phyloP scores from a whole-genome alignment of 2,329 filamentous ascomycete species.

The Sclerotinia minor region DNA sequence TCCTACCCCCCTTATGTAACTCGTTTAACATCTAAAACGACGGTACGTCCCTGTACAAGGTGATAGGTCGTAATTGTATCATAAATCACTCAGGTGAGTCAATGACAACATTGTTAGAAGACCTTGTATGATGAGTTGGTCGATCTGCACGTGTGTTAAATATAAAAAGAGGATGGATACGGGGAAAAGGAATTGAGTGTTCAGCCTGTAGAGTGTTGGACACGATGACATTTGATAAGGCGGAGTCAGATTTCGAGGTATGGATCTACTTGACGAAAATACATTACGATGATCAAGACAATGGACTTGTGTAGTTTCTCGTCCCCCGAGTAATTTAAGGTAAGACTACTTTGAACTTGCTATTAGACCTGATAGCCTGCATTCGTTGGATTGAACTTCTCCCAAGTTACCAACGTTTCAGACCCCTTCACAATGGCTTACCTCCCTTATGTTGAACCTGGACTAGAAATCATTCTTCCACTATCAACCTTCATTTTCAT shows the following conservation, averaged over 20 bases:
- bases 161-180: neutral
- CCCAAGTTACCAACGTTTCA: neutral
- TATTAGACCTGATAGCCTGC: neutral
- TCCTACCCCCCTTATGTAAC: conserved; percentile 20
- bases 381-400: neutral
- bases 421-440: conserved; percentile 5
- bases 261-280: conserved; percentile 9
- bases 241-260: neutral
- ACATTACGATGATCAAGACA: neutral
- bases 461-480: conserved; percentile 11
- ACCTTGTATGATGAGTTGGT: neutral
- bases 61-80: conserved; percentile 6
- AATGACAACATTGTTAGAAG: conserved; percentile 1
- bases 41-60: conserved; percentile 10
- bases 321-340: neutral
- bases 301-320: neutral
- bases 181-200: neutral
- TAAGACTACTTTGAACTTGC: neutral
- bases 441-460: conserved; percentile 22
- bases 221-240: conserved; percentile 1
- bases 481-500: conserved; percentile 15
- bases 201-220: neutral
- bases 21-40: neutral
- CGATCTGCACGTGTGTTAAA: conserved; percentile 10
- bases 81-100: conserved; percentile 22